Evolutionary conservation across 2,329 filamentous ascomycete species (phyloP).

Genomic region (Cordyceps pruinosa): DNA sequence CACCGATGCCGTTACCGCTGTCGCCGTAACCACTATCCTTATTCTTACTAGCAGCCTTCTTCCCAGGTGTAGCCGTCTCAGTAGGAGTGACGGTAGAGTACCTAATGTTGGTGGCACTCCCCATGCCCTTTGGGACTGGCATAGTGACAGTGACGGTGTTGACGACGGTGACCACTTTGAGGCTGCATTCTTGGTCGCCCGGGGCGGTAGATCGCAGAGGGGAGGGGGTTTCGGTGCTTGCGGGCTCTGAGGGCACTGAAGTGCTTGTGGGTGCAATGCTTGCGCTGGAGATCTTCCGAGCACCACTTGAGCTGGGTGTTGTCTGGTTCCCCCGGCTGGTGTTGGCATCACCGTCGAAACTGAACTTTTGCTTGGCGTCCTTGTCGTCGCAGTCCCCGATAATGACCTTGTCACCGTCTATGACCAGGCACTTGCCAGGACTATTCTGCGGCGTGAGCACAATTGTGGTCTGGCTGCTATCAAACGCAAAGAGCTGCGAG

Average conservation of each 20-base stretch:
- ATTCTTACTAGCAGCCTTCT: background rate
- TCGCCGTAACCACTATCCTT: background rate
- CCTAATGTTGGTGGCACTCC: background rate
- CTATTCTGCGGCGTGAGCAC: conserved; percentile 38
- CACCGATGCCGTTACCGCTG: background rate
- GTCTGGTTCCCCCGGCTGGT: background rate
- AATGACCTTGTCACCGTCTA: conserved; percentile 35
- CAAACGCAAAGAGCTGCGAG: conserved; percentile 46
- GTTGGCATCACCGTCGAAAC: conserved; percentile 17
- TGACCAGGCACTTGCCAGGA: conserved; percentile 36
- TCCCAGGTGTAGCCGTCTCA: background rate
- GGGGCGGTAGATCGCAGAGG: background rate
- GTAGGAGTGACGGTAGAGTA: background rate
- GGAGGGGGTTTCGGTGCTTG: background rate
- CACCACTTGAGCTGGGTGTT: background rate
- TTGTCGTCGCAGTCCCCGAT: conserved; percentile 35
- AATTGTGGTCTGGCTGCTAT: conserved; percentile 34
- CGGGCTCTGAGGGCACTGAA: background rate
- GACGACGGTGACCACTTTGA: background rate
- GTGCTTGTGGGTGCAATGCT: background rate
- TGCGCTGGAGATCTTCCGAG: background rate
- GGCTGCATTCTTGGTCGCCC: background rate
- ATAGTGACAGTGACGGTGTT: conserved; percentile 9
- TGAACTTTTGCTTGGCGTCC: conserved; percentile 38
- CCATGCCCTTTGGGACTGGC: background rate